Conservation (phyloP, 371 early-diverging fungal species). For the Zopfochytrium polystomum region DNA sequence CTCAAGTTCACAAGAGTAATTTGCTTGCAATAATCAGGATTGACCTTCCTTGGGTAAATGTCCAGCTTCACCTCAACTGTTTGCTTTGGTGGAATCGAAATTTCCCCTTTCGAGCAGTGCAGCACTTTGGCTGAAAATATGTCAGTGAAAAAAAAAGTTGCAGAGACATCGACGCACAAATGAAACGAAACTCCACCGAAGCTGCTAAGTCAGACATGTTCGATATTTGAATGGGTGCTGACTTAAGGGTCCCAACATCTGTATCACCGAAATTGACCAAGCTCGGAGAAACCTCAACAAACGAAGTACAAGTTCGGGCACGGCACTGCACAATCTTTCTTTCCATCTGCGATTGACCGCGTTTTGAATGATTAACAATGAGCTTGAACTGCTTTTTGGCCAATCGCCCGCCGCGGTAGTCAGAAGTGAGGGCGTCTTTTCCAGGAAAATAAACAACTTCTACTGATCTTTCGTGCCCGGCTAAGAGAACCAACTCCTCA, state of each 20-base stretch:
- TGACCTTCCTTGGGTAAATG: constrained; percentile 95
- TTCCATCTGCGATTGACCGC: constrained; percentile 55
- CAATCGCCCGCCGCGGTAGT: constrained; percentile 65
- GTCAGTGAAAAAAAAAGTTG: neutral
- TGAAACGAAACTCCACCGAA: constrained; percentile 78
- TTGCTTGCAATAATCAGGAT: constrained; percentile 95
- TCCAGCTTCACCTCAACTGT: constrained; percentile 85
- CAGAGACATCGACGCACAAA: constrained; percentile 23
- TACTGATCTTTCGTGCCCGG: constrained; percentile 81
- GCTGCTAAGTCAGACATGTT: constrained; percentile 89
- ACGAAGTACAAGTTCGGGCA: constrained; percentile 88
- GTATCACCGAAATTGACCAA: constrained; percentile 91
- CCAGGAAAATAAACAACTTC: constrained; percentile 77
- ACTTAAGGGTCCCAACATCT: constrained; percentile 89
- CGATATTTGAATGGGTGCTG: constrained; percentile 72
- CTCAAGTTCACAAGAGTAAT: constrained; percentile 86
- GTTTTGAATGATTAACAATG: constrained; percentile 60
- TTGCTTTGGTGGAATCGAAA: constrained; percentile 79
- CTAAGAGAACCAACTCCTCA: constrained; percentile 82
- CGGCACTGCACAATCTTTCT: constrained; percentile 87
- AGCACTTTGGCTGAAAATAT: constrained; percentile 78
- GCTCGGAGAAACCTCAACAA: constrained; percentile 80
- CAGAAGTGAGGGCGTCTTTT: constrained; percentile 62
- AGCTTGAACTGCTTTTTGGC: constrained; percentile 73
- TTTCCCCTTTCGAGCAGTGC: constrained; percentile 74